Evolutionary conservation across 139 green algal genomes (phyloP).

Genomic region (Chlamydomonas sp.): DNA sequence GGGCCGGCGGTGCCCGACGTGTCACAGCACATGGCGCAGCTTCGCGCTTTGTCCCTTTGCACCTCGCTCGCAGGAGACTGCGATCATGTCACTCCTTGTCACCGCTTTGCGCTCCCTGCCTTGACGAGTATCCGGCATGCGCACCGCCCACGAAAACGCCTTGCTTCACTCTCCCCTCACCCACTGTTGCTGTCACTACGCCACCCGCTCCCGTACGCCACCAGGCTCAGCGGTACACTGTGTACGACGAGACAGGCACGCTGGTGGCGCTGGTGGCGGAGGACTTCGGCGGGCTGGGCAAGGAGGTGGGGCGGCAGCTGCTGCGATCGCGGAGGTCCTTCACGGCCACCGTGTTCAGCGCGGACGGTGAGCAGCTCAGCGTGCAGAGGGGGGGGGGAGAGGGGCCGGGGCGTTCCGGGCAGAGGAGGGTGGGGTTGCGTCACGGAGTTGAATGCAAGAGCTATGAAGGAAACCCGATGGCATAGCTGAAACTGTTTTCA

Average conservation of each 20-base stretch:
- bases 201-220: neutral
- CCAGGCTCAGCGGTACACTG: conserved; percentile 76
- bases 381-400: too few relatives aligned
- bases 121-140: too few relatives aligned
- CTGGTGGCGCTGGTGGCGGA: conserved; percentile 55
- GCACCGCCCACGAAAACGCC: too few relatives aligned
- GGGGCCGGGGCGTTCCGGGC: too few relatives aligned
- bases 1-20: too few relatives aligned
- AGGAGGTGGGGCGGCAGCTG: conserved; percentile 82
- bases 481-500: too few relatives aligned
- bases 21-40: too few relatives aligned
- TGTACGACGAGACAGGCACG: conserved; percentile 69
- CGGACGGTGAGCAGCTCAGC: conserved; percentile 47
- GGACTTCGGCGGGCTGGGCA: conserved; percentile 65
- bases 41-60: too few relatives aligned
- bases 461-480: neutral
- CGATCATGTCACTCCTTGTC: neutral
- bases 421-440: neutral
- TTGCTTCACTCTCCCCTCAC: neutral
- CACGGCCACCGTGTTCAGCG: conserved; percentile 79
- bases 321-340: conserved; percentile 79
- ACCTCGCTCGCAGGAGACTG: neutral
- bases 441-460: neutral
- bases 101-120: neutral
- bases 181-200: neutral